These are phyloP conservation scores for Suillus sp. DNA, from an alignment of 768 basidiomycete species.

Conservation along the genomic window DNA sequence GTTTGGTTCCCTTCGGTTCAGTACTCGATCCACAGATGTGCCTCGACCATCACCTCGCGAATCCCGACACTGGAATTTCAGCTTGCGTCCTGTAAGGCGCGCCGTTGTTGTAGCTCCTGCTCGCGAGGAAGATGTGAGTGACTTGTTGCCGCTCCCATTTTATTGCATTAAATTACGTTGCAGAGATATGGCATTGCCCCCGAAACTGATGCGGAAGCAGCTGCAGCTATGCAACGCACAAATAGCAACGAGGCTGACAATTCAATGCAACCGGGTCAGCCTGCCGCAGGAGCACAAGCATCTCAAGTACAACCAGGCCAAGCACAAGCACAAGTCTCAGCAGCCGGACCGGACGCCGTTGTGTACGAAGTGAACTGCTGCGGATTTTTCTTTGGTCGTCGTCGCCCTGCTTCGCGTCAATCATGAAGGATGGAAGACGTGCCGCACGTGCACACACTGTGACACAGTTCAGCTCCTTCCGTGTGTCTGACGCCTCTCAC, in stretches of 20 bases:
- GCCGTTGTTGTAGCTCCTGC: not conserved
- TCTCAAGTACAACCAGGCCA: not conserved
- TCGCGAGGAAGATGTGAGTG: not conserved
- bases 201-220: too few species aligned
- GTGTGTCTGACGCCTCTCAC: too few species aligned
- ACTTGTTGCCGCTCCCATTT: not conserved
- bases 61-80: not conserved
- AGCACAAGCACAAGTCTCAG: not conserved
- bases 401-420: not conserved
- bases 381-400: not conserved
- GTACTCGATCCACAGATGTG: not conserved
- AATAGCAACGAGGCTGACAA: too few species aligned
- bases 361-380: not conserved
- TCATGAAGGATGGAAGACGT: too few species aligned
- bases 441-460: too few species aligned
- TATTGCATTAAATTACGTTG: not conserved
- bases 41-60: not conserved
- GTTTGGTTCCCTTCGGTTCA: too few species aligned
- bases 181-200: not conserved
- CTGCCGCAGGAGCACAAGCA: not conserved
- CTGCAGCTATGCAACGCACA: too few species aligned
- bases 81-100: not conserved
- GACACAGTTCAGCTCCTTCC: too few species aligned
- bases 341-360: not conserved
- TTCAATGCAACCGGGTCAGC: too few species aligned